Evolutionary conservation across 2,329 filamentous ascomycete species (phyloP).

Genomic region (Apiospora aurea): DNA sequence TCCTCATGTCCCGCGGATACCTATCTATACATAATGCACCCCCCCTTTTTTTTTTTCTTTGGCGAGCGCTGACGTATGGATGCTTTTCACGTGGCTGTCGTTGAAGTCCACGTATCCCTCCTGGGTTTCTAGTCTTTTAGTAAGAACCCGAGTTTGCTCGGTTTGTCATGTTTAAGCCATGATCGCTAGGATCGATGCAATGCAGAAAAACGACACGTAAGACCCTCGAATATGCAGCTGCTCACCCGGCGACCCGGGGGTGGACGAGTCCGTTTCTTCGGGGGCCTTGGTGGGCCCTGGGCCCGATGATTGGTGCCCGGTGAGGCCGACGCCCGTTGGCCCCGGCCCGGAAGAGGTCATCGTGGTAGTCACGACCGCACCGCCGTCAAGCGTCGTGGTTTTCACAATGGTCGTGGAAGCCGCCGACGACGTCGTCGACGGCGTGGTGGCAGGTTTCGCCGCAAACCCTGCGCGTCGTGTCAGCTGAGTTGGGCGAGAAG

Average conservation of each 20-base stretch:
- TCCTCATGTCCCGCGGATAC: not conserved
- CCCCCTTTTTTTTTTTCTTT: too few relatives aligned
- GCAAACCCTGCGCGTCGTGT: slow-evolving; percentile 22
- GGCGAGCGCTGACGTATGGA: not conserved
- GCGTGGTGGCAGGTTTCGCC: not conserved
- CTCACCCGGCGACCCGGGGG: slow-evolving; percentile 7
- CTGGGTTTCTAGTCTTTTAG: not conserved
- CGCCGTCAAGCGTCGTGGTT: slow-evolving; percentile 14
- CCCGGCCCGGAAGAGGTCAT: slow-evolving; percentile 6
- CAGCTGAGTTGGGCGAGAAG: too few relatives aligned
- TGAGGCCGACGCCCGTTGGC: slow-evolving; percentile 11
- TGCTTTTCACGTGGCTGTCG: not conserved
- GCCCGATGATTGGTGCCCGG: slow-evolving; percentile 1
- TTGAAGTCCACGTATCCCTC: not conserved
- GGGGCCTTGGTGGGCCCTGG: not conserved
- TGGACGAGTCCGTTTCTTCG: slow-evolving; percentile 15
- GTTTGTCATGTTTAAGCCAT: not conserved
- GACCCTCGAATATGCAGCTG: not conserved
- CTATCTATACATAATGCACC: slow-evolving; percentile 17
- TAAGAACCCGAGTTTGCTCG: not conserved
- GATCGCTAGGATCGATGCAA: not conserved
- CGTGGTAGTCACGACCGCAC: slow-evolving; percentile 12
- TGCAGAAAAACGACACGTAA: not conserved
- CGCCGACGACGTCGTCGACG: not conserved
- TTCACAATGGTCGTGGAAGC: not conserved